Conservation (phyloP, 2,329 filamentous ascomycete genomes). For the Aureobasidium sp. region DNA sequence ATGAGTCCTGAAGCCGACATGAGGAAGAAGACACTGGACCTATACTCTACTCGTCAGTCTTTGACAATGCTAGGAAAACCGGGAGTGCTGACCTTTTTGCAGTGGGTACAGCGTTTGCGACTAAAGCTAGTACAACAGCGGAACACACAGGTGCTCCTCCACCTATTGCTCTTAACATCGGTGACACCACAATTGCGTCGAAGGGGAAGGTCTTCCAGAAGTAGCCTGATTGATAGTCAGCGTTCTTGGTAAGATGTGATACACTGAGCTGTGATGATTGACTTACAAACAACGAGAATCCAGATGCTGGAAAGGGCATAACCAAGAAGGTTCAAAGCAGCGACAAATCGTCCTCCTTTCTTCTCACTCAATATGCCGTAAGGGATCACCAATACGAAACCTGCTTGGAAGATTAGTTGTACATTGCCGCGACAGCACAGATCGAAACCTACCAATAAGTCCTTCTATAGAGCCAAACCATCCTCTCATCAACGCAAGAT, state of each 20-base stretch:
- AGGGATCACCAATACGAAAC: constrained; percentile 5
- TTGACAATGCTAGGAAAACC: background rate
- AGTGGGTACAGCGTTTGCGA: constrained; percentile 6
- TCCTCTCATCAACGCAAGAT: background rate
- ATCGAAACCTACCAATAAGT: background rate
- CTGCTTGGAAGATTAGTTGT: background rate
- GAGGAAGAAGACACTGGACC: constrained; percentile 8
- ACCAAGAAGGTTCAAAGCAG: constrained; percentile 5
- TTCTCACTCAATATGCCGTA: constrained; percentile 6
- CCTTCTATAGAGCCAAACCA: background rate
- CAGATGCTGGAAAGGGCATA: constrained; percentile 11
- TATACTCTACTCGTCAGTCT: background rate
- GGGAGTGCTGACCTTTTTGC: background rate
- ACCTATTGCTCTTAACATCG: constrained; percentile 10
- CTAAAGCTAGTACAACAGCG: constrained; percentile 10
- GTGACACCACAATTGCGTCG: background rate
- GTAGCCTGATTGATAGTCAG: background rate
- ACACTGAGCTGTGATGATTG: background rate
- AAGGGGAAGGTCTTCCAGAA: background rate
- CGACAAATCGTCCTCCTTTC: constrained; percentile 10
- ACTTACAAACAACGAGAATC: background rate
- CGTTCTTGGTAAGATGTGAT: background rate
- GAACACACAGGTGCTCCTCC: background rate
- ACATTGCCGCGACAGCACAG: background rate
- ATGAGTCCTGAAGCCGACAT: constrained; percentile 6